A percentile compares a stretch with the other conserved stretches of the same genome.
Evolutionary conservation across 2,329 filamentous ascomycete genomes (phyloP).

Genomic region (Penicillium decumbens): DNA sequence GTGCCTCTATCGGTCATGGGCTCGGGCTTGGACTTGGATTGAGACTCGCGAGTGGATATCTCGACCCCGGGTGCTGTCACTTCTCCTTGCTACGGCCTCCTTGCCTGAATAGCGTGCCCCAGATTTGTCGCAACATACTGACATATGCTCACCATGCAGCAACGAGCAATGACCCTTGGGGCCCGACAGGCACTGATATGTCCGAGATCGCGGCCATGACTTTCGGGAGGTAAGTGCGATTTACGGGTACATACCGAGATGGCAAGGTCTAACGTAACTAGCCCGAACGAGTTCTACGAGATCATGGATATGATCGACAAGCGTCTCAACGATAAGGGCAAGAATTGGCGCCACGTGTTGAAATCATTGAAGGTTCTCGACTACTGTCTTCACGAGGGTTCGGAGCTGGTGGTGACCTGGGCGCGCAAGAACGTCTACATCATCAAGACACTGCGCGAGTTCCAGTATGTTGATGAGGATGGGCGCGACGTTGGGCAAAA

Average conservation of each 20-base stretch:
- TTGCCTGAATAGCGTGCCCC: slow-evolving; percentile 1
- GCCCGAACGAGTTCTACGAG: slow-evolving; percentile 95
- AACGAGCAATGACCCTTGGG: slow-evolving; percentile 98
- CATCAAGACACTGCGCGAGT: slow-evolving; percentile 96
- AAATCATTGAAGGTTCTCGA: slow-evolving; percentile 97
- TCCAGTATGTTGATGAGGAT: slow-evolving; percentile 94
- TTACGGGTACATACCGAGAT: not conserved
- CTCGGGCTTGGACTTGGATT: not conserved
- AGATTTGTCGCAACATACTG: slow-evolving; percentile 10
- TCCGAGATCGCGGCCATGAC: slow-evolving; percentile 97
- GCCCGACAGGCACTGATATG: slow-evolving; percentile 96
- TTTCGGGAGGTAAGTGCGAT: slow-evolving; percentile 76
- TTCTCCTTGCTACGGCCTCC: slow-evolving; percentile 3
- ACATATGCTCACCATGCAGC: slow-evolving; percentile 52
- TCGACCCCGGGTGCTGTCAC: not conserved
- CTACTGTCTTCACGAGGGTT: slow-evolving; percentile 96
- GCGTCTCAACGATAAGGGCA: slow-evolving; percentile 96
- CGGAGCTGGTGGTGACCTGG: slow-evolving; percentile 95
- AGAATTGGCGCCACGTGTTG: slow-evolving; percentile 97
- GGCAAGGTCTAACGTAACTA: slow-evolving; percentile 36
- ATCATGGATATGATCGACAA: slow-evolving; percentile 99
- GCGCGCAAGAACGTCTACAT: slow-evolving; percentile 97
- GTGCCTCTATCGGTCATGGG: slow-evolving; percentile 27
- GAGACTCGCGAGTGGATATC: not conserved
- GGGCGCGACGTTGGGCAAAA: slow-evolving; percentile 93